Evolutionary conservation across 2,329 filamentous ascomycete species (phyloP), one percentile per base, ranked within the genome.

Genomic region (Aspergillus viridinutans): DNA sequence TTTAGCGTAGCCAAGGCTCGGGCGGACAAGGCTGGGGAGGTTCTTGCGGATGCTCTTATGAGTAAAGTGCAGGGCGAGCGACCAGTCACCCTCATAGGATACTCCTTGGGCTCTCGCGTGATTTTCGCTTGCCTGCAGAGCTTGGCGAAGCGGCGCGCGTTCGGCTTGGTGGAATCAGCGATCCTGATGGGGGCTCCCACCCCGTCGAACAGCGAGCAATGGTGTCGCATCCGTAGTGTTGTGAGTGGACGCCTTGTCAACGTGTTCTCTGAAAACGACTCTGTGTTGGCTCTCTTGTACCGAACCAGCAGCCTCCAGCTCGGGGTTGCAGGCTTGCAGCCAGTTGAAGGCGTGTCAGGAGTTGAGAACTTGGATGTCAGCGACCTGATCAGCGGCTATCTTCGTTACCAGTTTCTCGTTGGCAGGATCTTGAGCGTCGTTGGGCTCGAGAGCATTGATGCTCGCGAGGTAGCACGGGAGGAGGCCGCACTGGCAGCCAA

Each of bases 221-320:
- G 92, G 92, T 83, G 87, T 48, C 80, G 84, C 40, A 85, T 96
- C 63, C 85, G 90, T 29, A 85, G 84, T 48, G 90, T 93, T 0
- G 91, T 96, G 0, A 85, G 87, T 1, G 92, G 92, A 2, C 84
- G 89, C 56, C 81, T 96, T 7, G 88, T 96, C 65, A 97, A 97
- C 65, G 90, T 93, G 8, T 96, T 88, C 74, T 93, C 90, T 1
- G 85, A 88, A 53, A 92, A 94, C 58, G 92, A 97, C 73, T 90
- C 90, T 67, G 86, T 97, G 32, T 84, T 97, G 1, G 92, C 86
- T 1, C 93, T 96, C 69, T 78, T 96, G 20, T 96, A 97, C 72
- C 86, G 92, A 48, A 88, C 90, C 2, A 91, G 89, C 43, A 92
- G 87, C 57, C 83, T 96, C 28, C 88, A 94, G 61, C 82, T 90